Base-by-base conservation (phyloP, 2,329 filamentous ascomycete species). In the Penicillium fuscoglaucum region DNA sequence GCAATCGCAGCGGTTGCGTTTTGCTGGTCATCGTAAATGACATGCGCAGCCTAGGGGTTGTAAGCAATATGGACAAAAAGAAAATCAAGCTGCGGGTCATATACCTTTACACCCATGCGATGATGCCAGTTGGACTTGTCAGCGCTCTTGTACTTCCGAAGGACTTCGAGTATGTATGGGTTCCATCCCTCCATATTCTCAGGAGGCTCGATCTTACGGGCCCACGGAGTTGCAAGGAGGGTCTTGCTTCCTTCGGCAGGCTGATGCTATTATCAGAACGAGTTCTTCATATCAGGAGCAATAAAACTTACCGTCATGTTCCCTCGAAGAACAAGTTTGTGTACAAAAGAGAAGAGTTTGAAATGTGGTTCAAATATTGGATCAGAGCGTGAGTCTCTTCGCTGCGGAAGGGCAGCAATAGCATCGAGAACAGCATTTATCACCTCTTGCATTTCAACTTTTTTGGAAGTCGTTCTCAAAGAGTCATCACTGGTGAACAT, bases 101-200 rank as follows among this genome's bases (percentile, higher is more conserved):
- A 58, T 68, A 90, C 87, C 26, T 92, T 87, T 69, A 89, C 87
- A 53, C 91, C 90, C 77, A 97, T 92, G 21, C 93, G 89, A 72
- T 97, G 93, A 70, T 97, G 93, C 93, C 93, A 97, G 68, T 95
- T 93, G 0, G 90, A 90, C 78, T 96, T 96, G 75, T 97, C 93
- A 60, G 91, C 91, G 37, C 77, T 77, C 55, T 84, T 82, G 53
- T 89, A 74, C 33, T 79, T 79, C 66, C 83, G 84, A 49, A 88
- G 73, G 0, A 87, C 73, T 8, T 75, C 85, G 15, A 88, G 73
- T 44, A 89, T 84, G 66, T 90, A 90, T 1, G 78, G 68, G 48
- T 85, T 83, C 78, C 84, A 87, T 9, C 81, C 75, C 61, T 82
- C 75, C 72, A 80, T 50, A 71, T 82, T 69, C 72, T 82, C 67